phyloP scores from a whole-genome alignment of 108 stramenopile species.

The Nitzschia sp. region DNA sequence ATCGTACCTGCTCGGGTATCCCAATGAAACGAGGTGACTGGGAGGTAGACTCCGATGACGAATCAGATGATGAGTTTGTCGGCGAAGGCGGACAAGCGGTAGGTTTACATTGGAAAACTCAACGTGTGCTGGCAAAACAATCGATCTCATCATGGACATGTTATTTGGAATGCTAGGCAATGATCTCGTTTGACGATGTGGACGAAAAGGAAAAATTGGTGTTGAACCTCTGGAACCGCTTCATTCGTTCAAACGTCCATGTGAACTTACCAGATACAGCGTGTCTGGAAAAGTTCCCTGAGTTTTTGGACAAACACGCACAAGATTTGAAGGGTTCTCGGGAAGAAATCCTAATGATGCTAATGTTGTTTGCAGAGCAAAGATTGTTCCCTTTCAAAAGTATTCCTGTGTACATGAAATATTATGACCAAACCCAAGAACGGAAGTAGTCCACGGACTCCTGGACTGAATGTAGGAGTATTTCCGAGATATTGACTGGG shows the following conservation, averaged over 20 bases:
- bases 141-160: neutral
- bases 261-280: neutral
- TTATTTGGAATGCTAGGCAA: neutral
- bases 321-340: neutral
- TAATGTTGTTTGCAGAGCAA: conserved; percentile 9
- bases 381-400: neutral
- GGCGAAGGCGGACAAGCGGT: conserved; percentile 3
- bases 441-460: neutral
- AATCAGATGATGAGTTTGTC: conserved; percentile 14
- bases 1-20: conserved; percentile 3
- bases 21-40: conserved; percentile 11
- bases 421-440: neutral
- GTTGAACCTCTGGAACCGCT: conserved; percentile 8
- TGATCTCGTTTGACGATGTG: conserved; percentile 5
- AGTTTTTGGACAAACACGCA: neutral
- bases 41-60: conserved; percentile 17
- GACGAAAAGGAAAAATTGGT: conserved; percentile 6
- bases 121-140: neutral
- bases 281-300: neutral
- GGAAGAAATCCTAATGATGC: conserved; percentile 8
- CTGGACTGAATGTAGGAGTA: too few relatives aligned
- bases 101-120: neutral
- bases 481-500: too few relatives aligned
- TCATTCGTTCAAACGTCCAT: neutral
- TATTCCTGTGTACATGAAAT: conserved; percentile 7